These are phyloP conservation scores for Candida gigantensis DNA, from an alignment of 1,139 yeast genomes.

Conservation along the genomic window DNA sequence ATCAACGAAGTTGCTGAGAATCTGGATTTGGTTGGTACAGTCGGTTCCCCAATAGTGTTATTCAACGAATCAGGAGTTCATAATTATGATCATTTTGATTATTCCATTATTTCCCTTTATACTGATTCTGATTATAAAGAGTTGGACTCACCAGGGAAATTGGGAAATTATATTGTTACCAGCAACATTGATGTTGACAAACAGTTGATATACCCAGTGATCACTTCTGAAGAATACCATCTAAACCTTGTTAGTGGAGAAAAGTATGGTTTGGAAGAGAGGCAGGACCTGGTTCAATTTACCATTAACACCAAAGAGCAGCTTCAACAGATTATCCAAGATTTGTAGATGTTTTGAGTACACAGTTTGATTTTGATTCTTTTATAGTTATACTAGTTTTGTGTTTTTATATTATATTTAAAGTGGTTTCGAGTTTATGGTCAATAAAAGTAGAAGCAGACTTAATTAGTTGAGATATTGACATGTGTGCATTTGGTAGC, in stretches of 20 bases:
- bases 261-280: slow-evolving; percentile 3
- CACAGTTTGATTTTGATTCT: too few species aligned
- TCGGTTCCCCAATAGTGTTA: slow-evolving; percentile 11
- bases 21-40: not conserved
- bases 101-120: slow-evolving; percentile 11
- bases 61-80: slow-evolving; percentile 9
- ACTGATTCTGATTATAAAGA: slow-evolving; percentile 9
- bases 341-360: not conserved
- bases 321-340: slow-evolving; percentile 1
- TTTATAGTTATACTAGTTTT: too few species aligned
- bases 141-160: slow-evolving; percentile 2
- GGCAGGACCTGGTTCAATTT: not conserved
- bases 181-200: slow-evolving; percentile 4
- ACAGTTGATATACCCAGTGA: not conserved
- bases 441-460: too few species aligned
- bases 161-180: slow-evolving; percentile 10
- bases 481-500: too few species aligned
- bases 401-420: too few species aligned
- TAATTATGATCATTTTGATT: slow-evolving; percentile 8
- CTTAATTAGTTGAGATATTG: too few species aligned
- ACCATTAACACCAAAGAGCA: slow-evolving; percentile 6
- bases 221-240: slow-evolving; percentile 1
- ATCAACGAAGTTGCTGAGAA: slow-evolving; percentile 4
- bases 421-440: too few species aligned
- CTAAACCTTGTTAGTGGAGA: slow-evolving; percentile 8